Percentiles rank a stretch among this genome's conserved stretches.
phyloP scores from a whole-genome alignment of 306 rosid genomes.

The Quercus agrifolia region DNA sequence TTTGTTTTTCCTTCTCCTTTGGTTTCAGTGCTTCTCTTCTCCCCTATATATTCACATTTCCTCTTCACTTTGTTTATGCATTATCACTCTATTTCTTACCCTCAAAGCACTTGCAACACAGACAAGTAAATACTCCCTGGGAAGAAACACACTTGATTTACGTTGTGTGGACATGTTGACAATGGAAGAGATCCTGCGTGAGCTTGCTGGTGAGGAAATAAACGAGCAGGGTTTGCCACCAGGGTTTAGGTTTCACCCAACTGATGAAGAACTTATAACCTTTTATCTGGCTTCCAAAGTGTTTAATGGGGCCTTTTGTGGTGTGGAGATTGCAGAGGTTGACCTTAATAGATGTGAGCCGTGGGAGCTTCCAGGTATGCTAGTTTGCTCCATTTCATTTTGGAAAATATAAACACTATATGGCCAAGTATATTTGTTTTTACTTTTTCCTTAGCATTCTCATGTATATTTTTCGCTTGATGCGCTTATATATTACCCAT shows the following conservation, averaged over 20 bases:
- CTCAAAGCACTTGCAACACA: neutral
- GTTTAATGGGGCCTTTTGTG: conserved; percentile 30
- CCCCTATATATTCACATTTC: neutral
- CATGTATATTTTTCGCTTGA: neutral
- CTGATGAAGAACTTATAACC: conserved; percentile 78
- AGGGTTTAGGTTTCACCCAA: conserved; percentile 82
- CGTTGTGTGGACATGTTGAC: conserved; percentile 18
- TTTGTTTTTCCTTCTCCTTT: neutral
- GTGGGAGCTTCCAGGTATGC: conserved; percentile 80
- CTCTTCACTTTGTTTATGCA: neutral
- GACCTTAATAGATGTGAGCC: conserved; percentile 81
- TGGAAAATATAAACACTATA: neutral
- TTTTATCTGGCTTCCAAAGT: conserved; percentile 66
- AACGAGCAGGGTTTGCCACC: conserved; percentile 74
- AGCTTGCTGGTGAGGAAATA: conserved; percentile 44
- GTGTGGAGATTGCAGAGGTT: conserved; percentile 57
- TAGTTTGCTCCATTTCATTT: neutral
- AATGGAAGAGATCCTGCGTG: conserved; percentile 54
- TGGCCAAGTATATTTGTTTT: neutral
- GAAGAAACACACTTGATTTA: neutral
- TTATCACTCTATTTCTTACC: neutral
- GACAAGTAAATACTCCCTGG: no score
- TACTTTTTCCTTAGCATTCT: no score
- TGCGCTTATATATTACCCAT: neutral
- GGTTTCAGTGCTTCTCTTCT: conserved; percentile 31